phyloP scores from a whole-genome alignment of 345 rosid genomes.

The Cardamine chenopodiifolia region DNA sequence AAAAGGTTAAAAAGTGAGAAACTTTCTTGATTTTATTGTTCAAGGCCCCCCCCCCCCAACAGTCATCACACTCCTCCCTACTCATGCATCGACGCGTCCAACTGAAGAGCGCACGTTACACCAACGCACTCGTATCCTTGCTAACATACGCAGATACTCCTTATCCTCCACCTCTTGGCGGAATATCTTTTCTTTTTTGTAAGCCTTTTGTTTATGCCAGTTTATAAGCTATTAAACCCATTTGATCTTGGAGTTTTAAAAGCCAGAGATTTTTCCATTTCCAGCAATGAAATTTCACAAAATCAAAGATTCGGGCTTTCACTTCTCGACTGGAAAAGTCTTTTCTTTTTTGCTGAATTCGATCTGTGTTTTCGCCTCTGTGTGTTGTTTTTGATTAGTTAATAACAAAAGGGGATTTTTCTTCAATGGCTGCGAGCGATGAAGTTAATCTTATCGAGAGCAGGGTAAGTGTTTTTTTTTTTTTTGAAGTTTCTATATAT shows the following conservation, averaged over 20 bases:
- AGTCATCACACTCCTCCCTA: constrained; percentile 22
- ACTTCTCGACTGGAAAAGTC: not conserved
- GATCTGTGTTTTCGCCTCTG: constrained; percentile 35
- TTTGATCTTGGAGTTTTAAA: constrained; percentile 17
- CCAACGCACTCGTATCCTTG: not conserved
- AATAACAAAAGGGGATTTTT: not conserved
- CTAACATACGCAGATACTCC: constrained; percentile 40
- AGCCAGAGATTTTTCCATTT: constrained; percentile 22
- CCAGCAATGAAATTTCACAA: not conserved
- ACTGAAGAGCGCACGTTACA: constrained; percentile 27
- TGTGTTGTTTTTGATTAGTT: constrained; percentile 6
- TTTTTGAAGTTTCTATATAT: not conserved
- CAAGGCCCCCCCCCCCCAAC: constrained; percentile 37
- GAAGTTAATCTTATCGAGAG: constrained; percentile 73
- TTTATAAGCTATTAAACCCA: constrained; percentile 27
- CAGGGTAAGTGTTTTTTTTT: constrained; percentile 49
- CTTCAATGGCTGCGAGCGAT: constrained; percentile 70
- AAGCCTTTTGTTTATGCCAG: not conserved
- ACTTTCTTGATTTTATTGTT: not conserved
- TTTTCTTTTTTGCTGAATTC: constrained; percentile 4
- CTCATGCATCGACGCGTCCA: constrained; percentile 29
- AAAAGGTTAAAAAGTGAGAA: not conserved
- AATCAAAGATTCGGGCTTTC: constrained; percentile 9
- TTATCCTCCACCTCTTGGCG: constrained; percentile 40
- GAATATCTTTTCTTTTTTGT: not conserved